Base-by-base conservation (phyloP, 179 eudicot genomes). In the Gypsophila paniculata region DNA sequence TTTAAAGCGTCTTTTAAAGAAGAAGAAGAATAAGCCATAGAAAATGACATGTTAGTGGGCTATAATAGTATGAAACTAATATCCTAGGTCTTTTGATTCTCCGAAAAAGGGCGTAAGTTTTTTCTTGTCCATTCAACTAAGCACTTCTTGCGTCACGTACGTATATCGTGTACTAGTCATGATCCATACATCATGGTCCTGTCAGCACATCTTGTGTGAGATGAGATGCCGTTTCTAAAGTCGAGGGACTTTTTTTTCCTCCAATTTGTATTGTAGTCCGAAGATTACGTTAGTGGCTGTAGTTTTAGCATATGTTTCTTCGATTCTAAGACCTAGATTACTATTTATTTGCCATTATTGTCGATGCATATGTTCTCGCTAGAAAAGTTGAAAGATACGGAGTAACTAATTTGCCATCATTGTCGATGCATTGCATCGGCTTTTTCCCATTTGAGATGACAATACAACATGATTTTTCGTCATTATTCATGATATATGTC, bases 291-390 rank as follows among this genome's bases (percentile, higher is more conserved):
- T 49, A 48, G 68, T 53, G 64, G 72, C 55, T 49, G 70, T 46
- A 38, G 61, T 36, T 17, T 11, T 25, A 65, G 76, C 73, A 75
- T 79, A 66, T 59, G 76, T 49, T 75, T 79, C 75, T 68, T 75
- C 1, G 3, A n/a, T 10, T 46, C 52, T 46, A 2, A 2, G 8
- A 42, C 46, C 46, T 42, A 42, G 0, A 42, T 42, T 42, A n/a
- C n/a, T n/a, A n/a, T n/a, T n/a, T n/a, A n/a, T n/a, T n/a, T n/a
- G n/a, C n/a, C n/a, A n/a, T n/a, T n/a, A n/a, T n/a, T n/a, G n/a
- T n/a, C n/a, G n/a, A n/a, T n/a, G n/a, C n/a, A n/a, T n/a, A n/a
- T n/a, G n/a, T n/a, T n/a, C n/a, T n/a, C n/a, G n/a, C n/a, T n/a
- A n/a, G n/a, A n/a, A n/a, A n/a, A n/a, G n/a, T n/a, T n/a, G n/a